Evolutionary conservation across 2,329 filamentous ascomycete genomes (phyloP).

Genomic region (Alternaria solani): DNA sequence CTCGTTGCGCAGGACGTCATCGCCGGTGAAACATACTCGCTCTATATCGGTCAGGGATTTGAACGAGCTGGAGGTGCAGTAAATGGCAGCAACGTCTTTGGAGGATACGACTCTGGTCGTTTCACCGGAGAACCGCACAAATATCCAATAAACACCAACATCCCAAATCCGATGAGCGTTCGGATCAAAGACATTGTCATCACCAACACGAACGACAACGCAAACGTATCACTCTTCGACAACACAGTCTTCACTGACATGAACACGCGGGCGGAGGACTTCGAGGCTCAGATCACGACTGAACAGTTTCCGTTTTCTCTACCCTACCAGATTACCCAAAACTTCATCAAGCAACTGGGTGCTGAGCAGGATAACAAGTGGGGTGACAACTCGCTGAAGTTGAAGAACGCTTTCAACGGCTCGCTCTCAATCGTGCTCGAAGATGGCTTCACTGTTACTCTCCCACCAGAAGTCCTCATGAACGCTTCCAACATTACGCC

Average conservation of each 20-base stretch:
- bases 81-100: slow-evolving; percentile 55
- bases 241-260: slow-evolving; percentile 40
- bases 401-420: slow-evolving; percentile 50
- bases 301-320: slow-evolving; percentile 54
- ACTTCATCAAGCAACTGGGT: slow-evolving; percentile 48
- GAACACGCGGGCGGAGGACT: slow-evolving; percentile 39
- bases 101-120: slow-evolving; percentile 56
- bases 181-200: slow-evolving; percentile 53
- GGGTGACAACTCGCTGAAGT: slow-evolving; percentile 49
- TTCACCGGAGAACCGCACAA: slow-evolving; percentile 49
- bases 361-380: slow-evolving; percentile 50
- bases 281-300: slow-evolving; percentile 55
- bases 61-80: slow-evolving; percentile 52
- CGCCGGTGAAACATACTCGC: slow-evolving; percentile 52
- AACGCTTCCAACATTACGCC: slow-evolving; percentile 52
- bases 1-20: slow-evolving; percentile 48
- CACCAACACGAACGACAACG: slow-evolving; percentile 36
- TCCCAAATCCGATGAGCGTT: slow-evolving; percentile 49
- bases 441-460: slow-evolving; percentile 51
- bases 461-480: slow-evolving; percentile 50
- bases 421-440: slow-evolving; percentile 53
- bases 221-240: slow-evolving; percentile 50
- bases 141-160: slow-evolving; percentile 42
- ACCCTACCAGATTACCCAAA: slow-evolving; percentile 52
- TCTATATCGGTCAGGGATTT: slow-evolving; percentile 55